A percentile compares a stretch with the other conserved stretches of the same genome.
Evolutionary conservation across 2,329 filamentous ascomycete species (phyloP).

Genomic region (Drechmeria coniospora): DNA sequence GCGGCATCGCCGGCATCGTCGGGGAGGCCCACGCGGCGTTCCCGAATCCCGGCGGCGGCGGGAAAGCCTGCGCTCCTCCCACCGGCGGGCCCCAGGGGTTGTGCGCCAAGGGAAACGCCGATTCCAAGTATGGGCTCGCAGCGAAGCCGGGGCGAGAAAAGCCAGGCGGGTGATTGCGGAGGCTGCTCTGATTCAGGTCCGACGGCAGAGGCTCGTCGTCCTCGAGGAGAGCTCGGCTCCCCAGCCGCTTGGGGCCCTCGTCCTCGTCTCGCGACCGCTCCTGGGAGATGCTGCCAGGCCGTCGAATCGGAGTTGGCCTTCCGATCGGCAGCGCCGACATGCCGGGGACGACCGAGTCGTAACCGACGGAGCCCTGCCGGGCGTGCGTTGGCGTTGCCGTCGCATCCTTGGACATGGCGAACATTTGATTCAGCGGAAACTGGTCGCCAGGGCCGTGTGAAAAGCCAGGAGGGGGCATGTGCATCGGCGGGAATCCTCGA

Average conservation of each 20-base stretch:
- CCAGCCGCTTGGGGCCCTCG: conserved; percentile 66
- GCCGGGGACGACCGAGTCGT: conserved; percentile 35
- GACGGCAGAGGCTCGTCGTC: conserved; percentile 45
- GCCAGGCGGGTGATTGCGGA: conserved; percentile 36
- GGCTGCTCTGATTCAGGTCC: conserved; percentile 15
- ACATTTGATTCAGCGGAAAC: conserved; percentile 15
- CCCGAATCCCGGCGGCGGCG: conserved; percentile 32
- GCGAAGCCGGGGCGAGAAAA: conserved; percentile 24
- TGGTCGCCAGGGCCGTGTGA: conserved; percentile 14
- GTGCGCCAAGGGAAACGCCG: conserved; percentile 21
- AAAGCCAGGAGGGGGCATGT: conserved; percentile 23
- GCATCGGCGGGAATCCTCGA: conserved; percentile 26
- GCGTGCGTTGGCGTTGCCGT: conserved; percentile 42
- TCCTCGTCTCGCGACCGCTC: conserved; percentile 36
- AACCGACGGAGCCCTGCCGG: conserved; percentile 57
- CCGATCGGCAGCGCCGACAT: conserved; percentile 57
- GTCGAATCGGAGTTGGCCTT: conserved; percentile 73
- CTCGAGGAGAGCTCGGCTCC: conserved; percentile 75
- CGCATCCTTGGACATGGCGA: conserved; percentile 16
- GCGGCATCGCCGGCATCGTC: conserved; percentile 13
- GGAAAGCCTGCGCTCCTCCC: conserved; percentile 20
- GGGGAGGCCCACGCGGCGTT: conserved; percentile 23
- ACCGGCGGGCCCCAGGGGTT: conserved; percentile 26
- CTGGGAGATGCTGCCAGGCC: conserved; percentile 58
- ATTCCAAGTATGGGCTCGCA: conserved; percentile 25